A percentile compares a stretch with the other conserved stretches of the same genome.
Evolutionary conservation across 2,329 filamentous ascomycete genomes (phyloP).

Genomic region (Paecilomyces sp.): DNA sequence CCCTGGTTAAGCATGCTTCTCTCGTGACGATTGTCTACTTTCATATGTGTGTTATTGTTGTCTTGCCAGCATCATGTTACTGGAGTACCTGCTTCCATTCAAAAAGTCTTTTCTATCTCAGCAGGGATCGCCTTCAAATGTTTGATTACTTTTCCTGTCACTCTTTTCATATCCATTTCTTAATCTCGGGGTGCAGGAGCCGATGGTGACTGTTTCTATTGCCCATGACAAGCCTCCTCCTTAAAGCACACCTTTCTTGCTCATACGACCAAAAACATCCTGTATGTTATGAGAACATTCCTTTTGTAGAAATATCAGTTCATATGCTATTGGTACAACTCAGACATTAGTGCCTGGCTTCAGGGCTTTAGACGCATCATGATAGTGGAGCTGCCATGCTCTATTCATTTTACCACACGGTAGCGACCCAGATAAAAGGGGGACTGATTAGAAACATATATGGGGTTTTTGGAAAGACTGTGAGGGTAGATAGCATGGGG

Average conservation of each 20-base stretch:
- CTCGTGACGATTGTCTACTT: constrained; percentile 4
- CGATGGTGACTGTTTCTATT: background rate
- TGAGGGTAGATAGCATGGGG: background rate
- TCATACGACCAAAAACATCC: background rate
- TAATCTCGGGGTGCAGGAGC: background rate
- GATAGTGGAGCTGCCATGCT: background rate
- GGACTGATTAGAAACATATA: background rate
- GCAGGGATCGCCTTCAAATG: background rate
- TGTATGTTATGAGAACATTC: background rate
- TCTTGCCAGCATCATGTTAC: background rate
- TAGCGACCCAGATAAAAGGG: background rate
- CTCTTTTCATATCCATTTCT: background rate
- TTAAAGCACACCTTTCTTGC: background rate
- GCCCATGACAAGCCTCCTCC: background rate
- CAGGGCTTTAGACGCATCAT: background rate
- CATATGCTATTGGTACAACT: background rate
- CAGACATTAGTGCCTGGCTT: background rate
- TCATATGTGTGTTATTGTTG: background rate
- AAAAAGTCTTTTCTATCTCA: background rate
- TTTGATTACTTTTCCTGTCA: background rate
- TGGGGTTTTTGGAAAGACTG: background rate
- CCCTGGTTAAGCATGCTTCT: constrained; percentile 5
- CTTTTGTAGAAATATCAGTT: background rate
- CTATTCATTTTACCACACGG: background rate
- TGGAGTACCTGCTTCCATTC: constrained; percentile 5